Evolutionary conservation across 2,329 filamentous ascomycete genomes (phyloP).

Genomic region (Meredithiella fracta): DNA sequence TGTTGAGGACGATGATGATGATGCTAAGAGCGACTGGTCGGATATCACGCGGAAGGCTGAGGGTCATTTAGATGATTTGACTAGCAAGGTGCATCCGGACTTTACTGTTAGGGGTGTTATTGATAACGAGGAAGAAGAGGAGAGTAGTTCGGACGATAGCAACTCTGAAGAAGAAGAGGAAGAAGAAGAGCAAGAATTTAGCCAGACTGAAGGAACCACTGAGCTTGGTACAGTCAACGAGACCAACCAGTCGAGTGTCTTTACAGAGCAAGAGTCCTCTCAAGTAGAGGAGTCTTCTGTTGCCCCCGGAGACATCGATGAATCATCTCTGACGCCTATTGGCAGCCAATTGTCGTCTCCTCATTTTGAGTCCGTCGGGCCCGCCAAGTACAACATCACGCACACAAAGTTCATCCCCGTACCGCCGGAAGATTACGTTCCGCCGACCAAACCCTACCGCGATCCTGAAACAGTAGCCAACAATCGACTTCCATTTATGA

Average conservation of each 20-base stretch:
- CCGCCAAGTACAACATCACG: conserved; percentile 30
- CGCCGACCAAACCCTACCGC: conserved; percentile 63
- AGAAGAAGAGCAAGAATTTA: conserved; percentile 1
- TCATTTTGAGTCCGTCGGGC: background rate
- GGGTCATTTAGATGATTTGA: conserved; percentile 29
- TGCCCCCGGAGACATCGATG: background rate
- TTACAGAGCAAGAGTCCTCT: conserved; percentile 12
- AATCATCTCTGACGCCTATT: background rate
- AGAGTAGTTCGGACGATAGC: conserved; percentile 3
- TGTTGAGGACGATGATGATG: conserved; percentile 33
- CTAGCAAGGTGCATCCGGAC: conserved; percentile 29
- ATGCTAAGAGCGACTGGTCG: conserved; percentile 64
- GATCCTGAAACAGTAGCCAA: conserved; percentile 68
- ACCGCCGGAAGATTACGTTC: conserved; percentile 72
- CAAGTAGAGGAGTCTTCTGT: conserved; percentile 7
- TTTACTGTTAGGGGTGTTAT: conserved; percentile 21
- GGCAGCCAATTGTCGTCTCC: background rate
- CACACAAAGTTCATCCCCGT: conserved; percentile 60
- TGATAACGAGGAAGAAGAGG: conserved; percentile 21
- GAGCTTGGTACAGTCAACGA: conserved; percentile 26
- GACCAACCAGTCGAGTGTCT: conserved; percentile 18
- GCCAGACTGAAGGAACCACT: conserved; percentile 19
- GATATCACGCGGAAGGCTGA: conserved; percentile 55
- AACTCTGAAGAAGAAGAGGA: conserved; percentile 2
- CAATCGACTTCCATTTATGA: conserved; percentile 94